These are phyloP conservation scores for Eucalyptus coolabah DNA, from an alignment of 345 rosid genomes.

Conservation along the genomic window DNA sequence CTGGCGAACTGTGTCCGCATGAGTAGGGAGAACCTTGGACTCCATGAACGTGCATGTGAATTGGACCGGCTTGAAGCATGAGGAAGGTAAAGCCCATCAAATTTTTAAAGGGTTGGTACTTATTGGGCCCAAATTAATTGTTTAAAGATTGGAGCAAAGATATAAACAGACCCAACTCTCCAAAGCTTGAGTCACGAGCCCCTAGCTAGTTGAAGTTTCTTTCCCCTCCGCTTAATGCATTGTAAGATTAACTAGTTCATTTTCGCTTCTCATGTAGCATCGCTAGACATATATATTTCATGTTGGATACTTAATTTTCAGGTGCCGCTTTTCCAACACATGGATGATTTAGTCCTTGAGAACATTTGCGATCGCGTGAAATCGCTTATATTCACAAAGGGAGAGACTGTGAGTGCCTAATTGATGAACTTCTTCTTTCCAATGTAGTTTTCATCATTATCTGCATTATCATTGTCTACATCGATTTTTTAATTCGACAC, in stretches of 20 bases:
- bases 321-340: constrained; percentile 93
- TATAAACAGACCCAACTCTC: not conserved
- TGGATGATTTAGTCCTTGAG: constrained; percentile 92
- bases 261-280: not conserved
- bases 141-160: not conserved
- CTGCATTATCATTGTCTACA: not conserved
- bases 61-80: not conserved
- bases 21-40: not conserved
- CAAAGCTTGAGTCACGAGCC: not conserved
- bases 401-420: constrained; percentile 62
- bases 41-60: not conserved
- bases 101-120: not conserved
- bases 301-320: not conserved
- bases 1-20: not conserved
- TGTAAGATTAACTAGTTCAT: not conserved
- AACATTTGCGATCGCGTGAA: constrained; percentile 92
- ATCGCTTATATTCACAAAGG: constrained; percentile 89
- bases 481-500: not conserved
- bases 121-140: not conserved
- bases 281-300: not conserved
- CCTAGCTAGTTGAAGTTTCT: not conserved
- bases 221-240: not conserved
- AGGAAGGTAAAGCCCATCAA: not conserved
- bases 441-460: not conserved
- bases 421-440: not conserved